Evolutionary conservation across 345 rosid species (phyloP), one percentile per base, ranked within the genome.

Genomic region (Salix koriyanagi): DNA sequence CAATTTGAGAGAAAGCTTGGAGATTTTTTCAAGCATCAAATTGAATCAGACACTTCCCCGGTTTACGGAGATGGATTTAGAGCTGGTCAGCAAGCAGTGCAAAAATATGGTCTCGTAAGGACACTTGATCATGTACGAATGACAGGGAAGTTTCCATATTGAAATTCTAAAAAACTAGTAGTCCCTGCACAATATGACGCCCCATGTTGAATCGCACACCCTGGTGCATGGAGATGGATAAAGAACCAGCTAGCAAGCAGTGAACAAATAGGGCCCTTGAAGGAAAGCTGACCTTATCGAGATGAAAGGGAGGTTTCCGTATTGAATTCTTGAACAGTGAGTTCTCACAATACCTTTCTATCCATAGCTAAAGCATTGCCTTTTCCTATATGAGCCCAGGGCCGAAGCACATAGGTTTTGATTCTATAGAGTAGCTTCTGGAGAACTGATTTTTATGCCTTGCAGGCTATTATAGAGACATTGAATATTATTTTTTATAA

Each of bases 31-130:
- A 94, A 92, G 84, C 97, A 90, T 79, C 98, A 96, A 79, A 94
- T 96, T 1, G 99, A 94, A 85, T 82, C 93, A 0, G 99, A 96
- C 85, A 72, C 91, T 19, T 96, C 99, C 14, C 66, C 92, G 56
- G 92, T 93, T 32, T 96, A 96, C 65, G 99, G 99, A 78, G 94
- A 87, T 26, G 99, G 99, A 81, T 96, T 90, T 84, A 89, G 98
- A 85, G 82, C 81, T 76, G 99, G 98, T 66, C 88, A 88, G 78
- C 78, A 75, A 80, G 97, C 99, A 56, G 96, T 96, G 69, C 86
- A 77, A 69, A 87, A 84, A 28, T 93, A 86, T 60, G 97, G 94
- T 79, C 92, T 94, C 39, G 76, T 76, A 79, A 88, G 89, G 58
- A 94, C 98, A 1, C 97, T 96, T 37, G 97, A 91, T 21, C 99